Conservation (phyloP, 1,284 basidiomycete genomes). For the Bjerkandera adusta region DNA sequence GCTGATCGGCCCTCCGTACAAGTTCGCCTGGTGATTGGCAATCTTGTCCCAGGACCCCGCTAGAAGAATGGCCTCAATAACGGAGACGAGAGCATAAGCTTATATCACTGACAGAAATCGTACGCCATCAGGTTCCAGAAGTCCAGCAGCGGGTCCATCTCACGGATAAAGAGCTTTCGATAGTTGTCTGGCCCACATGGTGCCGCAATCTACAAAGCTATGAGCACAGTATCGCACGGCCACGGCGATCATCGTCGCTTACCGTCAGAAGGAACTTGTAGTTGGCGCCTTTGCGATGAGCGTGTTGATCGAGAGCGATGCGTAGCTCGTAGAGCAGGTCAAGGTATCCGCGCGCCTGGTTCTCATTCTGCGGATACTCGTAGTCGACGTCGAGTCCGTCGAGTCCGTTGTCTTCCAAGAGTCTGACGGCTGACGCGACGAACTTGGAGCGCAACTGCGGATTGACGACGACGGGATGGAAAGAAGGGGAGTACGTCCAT, state of each 20-base stretch:
- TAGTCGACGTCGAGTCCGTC: constrained; percentile 84
- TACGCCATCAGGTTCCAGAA: constrained; percentile 99
- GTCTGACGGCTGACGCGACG: constrained; percentile 71
- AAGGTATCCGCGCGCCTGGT: constrained; percentile 72
- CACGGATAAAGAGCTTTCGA: constrained; percentile 69
- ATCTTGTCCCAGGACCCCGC: constrained; percentile 82
- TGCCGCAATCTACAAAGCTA: constrained; percentile 69
- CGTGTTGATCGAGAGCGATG: constrained; percentile 65
- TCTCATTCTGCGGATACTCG: constrained; percentile 76
- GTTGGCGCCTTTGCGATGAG: constrained; percentile 50
- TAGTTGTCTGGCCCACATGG: constrained; percentile 92
- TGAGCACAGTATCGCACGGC: constrained; percentile 8
- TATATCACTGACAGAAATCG: constrained; percentile 78
- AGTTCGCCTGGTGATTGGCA: constrained; percentile 87
- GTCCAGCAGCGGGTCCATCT: constrained; percentile 88
- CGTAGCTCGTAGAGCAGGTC: constrained; percentile 71
- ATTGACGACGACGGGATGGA: constrained; percentile 74
- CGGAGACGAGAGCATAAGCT: constrained; percentile 23
- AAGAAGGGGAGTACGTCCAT: constrained; percentile 83
- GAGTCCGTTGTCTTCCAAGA: constrained; percentile 72
- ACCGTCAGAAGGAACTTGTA: constrained; percentile 78
- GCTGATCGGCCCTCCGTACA: constrained; percentile 68
- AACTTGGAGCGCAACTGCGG: constrained; percentile 69
- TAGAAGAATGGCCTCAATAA: constrained; percentile 27
- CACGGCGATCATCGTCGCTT: constrained; percentile 25